A percentile compares a stretch with the other conserved stretches of the same genome.
phyloP scores from a whole-genome alignment of 2,329 filamentous ascomycete genomes.

The Tolypocladium album region DNA sequence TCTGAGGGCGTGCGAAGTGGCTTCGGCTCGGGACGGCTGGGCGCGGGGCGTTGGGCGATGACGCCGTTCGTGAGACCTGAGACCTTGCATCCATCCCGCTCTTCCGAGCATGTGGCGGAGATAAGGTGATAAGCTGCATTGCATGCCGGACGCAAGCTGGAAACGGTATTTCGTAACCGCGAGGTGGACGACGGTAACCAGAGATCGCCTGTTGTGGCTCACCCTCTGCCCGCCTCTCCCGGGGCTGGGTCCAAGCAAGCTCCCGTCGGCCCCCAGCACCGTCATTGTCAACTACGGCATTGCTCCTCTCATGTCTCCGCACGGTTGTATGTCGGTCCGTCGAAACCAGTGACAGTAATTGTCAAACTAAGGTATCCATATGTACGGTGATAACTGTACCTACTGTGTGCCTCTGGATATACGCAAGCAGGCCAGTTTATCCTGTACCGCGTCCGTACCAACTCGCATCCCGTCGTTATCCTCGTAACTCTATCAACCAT shows the following conservation, averaged over 20 bases:
- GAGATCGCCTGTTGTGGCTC: not conserved
- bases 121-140: not conserved
- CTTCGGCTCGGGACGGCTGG: conserved; percentile 15
- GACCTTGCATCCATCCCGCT: no score
- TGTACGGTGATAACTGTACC: not conserved
- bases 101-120: not conserved
- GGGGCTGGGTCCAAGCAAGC: not conserved
- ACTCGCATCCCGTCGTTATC: not conserved
- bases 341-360: not conserved
- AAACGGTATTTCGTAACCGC: not conserved
- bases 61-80: not conserved
- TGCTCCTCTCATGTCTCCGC: no score
- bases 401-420: not conserved
- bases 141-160: not conserved
- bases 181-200: not conserved
- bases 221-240: not conserved
- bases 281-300: not conserved
- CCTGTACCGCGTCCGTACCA: not conserved
- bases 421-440: not conserved
- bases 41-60: conserved; percentile 3
- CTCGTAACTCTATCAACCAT: not conserved
- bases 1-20: not conserved
- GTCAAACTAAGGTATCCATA: not conserved
- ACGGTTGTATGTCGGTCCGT: not conserved
- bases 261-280: not conserved